A percentile compares a stretch with the other conserved stretches of the same genome.
Evolutionary conservation across 192 early-diverging fungal species (phyloP).

Genomic region (Linnemannia schmuckeri): DNA sequence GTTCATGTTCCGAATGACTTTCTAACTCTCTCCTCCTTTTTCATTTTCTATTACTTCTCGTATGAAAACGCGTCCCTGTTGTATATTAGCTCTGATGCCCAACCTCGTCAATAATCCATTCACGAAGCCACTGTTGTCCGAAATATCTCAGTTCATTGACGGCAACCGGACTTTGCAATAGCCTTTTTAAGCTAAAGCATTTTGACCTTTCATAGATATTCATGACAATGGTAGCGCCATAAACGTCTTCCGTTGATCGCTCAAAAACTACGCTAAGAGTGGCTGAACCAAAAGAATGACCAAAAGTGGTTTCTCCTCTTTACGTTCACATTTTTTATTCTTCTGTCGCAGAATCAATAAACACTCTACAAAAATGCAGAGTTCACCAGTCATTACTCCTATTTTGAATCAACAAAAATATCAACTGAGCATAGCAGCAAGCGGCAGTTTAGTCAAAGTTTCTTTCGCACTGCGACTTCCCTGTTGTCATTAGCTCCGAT

Average conservation of each 20-base stretch:
- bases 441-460: no score
- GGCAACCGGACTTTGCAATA: constrained; percentile 1
- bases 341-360: no score
- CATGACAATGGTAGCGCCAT: no score
- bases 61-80: constrained; percentile 1
- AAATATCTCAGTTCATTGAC: constrained; percentile 43
- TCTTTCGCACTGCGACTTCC: not conserved
- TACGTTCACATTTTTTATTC: no score
- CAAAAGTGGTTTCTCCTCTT: no score
- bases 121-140: constrained; percentile 21
- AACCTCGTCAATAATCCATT: constrained; percentile 15
- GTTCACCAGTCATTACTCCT: no score
- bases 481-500: not conserved
- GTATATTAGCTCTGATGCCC: constrained; percentile 28
- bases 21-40: not conserved
- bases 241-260: no score
- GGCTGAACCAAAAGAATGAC: no score
- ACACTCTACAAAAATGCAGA: no score
- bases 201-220: not conserved
- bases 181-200: not conserved
- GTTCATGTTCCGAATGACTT: not conserved
- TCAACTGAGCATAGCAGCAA: no score
- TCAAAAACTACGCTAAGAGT: no score
- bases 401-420: no score
- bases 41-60: not conserved